These are phyloP conservation scores for Chrysoporthe puriensis DNA, from an alignment of 2,329 filamentous ascomycete genomes.

Conservation along the genomic window DNA sequence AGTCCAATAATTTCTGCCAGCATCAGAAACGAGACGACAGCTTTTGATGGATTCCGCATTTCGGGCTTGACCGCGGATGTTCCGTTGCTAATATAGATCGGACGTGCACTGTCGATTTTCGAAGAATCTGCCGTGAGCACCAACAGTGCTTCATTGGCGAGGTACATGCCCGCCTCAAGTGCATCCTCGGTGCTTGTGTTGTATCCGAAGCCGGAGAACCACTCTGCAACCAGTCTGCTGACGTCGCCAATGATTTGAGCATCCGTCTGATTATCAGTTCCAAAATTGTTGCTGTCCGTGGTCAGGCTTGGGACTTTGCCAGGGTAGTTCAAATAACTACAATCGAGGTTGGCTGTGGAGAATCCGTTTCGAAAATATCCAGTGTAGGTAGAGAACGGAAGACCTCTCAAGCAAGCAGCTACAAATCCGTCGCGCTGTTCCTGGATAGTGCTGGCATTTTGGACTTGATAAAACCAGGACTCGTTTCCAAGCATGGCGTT, in stretches of 20 bases:
- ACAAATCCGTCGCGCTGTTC: conserved; percentile 11
- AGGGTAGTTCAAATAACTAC: conserved; percentile 13
- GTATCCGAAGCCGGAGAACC: conserved; percentile 18
- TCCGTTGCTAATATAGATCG: conserved; percentile 15
- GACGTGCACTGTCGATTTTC: conserved; percentile 12
- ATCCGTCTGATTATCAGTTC: background rate
- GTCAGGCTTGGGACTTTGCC: conserved; percentile 4
- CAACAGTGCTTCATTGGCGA: conserved; percentile 15
- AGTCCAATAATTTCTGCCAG: background rate
- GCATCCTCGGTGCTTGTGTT: conserved; percentile 15
- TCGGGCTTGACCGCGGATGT: conserved; percentile 1
- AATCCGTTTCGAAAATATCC: conserved; percentile 14
- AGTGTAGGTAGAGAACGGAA: conserved; percentile 13
- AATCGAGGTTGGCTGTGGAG: conserved; percentile 12
- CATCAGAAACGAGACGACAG: conserved; percentile 11
- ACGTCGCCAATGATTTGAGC: conserved; percentile 5
- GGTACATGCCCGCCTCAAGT: conserved; percentile 18
- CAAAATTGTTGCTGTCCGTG: background rate
- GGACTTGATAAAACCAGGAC: conserved; percentile 17
- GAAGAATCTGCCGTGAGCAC: conserved; percentile 10
- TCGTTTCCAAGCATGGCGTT: conserved; percentile 20
- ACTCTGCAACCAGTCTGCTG: conserved; percentile 13
- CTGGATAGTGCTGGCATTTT: conserved; percentile 4
- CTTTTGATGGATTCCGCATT: conserved; percentile 9
- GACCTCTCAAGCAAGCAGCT: conserved; percentile 7